Percentiles rank a stretch among this genome's conserved stretches.
phyloP scores from a whole-genome alignment of 2,329 filamentous ascomycete genomes.

The Monosporascus sp. region DNA sequence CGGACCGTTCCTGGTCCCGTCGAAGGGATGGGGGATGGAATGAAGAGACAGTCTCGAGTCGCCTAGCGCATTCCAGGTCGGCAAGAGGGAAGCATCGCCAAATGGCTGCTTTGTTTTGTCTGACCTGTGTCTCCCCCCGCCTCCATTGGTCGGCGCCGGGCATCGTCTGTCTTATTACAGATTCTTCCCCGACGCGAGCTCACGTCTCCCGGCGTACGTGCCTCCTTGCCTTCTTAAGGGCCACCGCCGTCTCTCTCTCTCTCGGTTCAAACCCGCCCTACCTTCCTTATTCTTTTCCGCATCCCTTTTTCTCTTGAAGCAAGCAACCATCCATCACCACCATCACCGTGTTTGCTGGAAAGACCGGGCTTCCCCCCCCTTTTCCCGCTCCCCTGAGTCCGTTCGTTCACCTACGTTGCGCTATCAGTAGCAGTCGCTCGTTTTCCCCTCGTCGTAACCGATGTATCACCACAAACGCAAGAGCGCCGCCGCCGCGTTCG shows the following conservation, averaged over 20 bases:
- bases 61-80: constrained; percentile 22
- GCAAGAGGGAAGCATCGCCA: constrained; percentile 6
- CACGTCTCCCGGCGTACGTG: neutral
- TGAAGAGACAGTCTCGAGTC: constrained; percentile 5
- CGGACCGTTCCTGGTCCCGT: neutral
- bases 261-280: too few species aligned
- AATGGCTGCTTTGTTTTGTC: constrained; percentile 19
- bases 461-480: constrained; percentile 14
- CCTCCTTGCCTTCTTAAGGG: constrained; percentile 15
- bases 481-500: constrained; percentile 14
- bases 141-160: constrained; percentile 16
- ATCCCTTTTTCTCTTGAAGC: too few species aligned
- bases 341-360: too few species aligned
- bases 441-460: neutral
- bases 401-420: too few species aligned
- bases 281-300: too few species aligned
- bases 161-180: constrained; percentile 27
- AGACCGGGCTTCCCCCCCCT: neutral
- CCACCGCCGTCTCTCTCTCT: neutral
- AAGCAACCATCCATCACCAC: too few species aligned
- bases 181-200: constrained; percentile 16
- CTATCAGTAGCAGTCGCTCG: neutral
- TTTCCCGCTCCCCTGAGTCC: neutral
- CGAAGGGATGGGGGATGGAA: constrained; percentile 7
- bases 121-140: constrained; percentile 7